Percentiles rank a stretch among this genome's conserved stretches.
Conservation (phyloP, 768 basidiomycete genomes). For the Calvatia gigantea region DNA sequence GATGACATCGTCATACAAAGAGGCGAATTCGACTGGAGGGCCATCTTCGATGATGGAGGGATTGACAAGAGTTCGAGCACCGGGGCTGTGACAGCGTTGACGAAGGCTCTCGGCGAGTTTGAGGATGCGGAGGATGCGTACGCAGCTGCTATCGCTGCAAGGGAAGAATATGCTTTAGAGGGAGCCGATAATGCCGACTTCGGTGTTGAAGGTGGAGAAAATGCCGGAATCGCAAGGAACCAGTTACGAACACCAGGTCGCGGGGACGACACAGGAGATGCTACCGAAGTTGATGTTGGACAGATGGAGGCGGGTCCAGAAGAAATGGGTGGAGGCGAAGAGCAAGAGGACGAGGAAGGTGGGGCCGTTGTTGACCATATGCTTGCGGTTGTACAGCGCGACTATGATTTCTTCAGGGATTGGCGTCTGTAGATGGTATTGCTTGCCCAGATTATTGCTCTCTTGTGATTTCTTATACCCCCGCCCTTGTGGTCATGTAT, state of each 20-base stretch:
- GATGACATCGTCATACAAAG: slow-evolving; percentile 90
- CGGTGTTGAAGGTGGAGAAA: slow-evolving; percentile 29
- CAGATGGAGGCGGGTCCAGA: slow-evolving; percentile 24
- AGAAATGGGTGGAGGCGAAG: slow-evolving; percentile 27
- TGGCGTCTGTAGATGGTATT: slow-evolving; percentile 50
- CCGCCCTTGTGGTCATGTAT: neutral
- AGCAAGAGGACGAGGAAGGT: slow-evolving; percentile 53
- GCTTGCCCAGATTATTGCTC: neutral
- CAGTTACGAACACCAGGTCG: neutral
- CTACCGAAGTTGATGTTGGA: slow-evolving; percentile 21
- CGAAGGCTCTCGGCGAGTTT: slow-evolving; percentile 75
- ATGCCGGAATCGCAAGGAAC: slow-evolving; percentile 5
- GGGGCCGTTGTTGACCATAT: slow-evolving; percentile 85
- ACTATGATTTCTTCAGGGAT: slow-evolving; percentile 62
- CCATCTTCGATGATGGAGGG: slow-evolving; percentile 61
- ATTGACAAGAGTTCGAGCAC: neutral
- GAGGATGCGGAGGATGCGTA: slow-evolving; percentile 87
- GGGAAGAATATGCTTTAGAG: slow-evolving; percentile 67
- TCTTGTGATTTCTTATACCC: neutral
- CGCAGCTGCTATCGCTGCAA: slow-evolving; percentile 74
- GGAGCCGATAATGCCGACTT: slow-evolving; percentile 84
- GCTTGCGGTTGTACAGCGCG: slow-evolving; percentile 59
- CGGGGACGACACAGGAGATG: neutral
- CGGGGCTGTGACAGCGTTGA: slow-evolving; percentile 44
- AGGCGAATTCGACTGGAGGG: slow-evolving; percentile 94